Evolutionary conservation across 2,329 filamentous ascomycete genomes (phyloP).

Genomic region (Aureobasidium sp.): DNA sequence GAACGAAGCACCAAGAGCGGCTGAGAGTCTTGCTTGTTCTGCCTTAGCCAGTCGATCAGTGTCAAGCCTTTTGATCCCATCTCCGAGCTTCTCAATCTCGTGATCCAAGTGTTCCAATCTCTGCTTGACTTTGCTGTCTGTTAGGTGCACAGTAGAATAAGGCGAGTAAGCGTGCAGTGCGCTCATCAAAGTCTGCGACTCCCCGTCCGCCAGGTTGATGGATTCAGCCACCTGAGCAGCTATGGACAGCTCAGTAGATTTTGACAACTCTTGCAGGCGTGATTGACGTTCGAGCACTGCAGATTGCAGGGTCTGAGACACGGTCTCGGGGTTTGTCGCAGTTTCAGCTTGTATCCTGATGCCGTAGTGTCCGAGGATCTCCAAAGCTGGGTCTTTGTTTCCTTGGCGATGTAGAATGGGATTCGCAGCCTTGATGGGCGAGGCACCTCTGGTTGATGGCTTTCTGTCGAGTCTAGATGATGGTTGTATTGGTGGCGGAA

Average conservation of each 20-base stretch:
- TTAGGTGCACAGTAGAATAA: conserved; percentile 26
- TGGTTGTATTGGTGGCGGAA: conserved; percentile 17
- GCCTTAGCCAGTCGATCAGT: conserved; percentile 27
- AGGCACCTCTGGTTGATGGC: conserved; percentile 22
- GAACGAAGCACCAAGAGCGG: background rate
- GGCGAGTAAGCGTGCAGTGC: conserved; percentile 42
- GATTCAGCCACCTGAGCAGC: conserved; percentile 40
- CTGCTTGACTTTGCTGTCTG: conserved; percentile 30
- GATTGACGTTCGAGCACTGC: conserved; percentile 37
- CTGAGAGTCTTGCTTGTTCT: conserved; percentile 27
- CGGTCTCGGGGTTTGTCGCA: background rate
- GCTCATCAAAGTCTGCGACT: conserved; percentile 40
- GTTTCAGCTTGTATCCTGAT: conserved; percentile 24
- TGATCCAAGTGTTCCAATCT: conserved; percentile 40
- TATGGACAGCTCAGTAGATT: conserved; percentile 35
- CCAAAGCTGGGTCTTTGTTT: conserved; percentile 30
- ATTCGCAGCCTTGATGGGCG: background rate
- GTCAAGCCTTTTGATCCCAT: conserved; percentile 40
- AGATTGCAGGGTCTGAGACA: conserved; percentile 28
- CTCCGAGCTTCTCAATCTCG: conserved; percentile 40
- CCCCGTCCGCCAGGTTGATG: conserved; percentile 39
- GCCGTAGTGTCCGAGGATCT: conserved; percentile 33
- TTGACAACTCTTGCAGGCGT: conserved; percentile 39
- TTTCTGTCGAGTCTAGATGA: conserved; percentile 33
- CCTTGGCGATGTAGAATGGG: conserved; percentile 4